Evolutionary conservation across 805 yeast genomes (phyloP).

Genomic region (Kodamaea fukazawae): DNA sequence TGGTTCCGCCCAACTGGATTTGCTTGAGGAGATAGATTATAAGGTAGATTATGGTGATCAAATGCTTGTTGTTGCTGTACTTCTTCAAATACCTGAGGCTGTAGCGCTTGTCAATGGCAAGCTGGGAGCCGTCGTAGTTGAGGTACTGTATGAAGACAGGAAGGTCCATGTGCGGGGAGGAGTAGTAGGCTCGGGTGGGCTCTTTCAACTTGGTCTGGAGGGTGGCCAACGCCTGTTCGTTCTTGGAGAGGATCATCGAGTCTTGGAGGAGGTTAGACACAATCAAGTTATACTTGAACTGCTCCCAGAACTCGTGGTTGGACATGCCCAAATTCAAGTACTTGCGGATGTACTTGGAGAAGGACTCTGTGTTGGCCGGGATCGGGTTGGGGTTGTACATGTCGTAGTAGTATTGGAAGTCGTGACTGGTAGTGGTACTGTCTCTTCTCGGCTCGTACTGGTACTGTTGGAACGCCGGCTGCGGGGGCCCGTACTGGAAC

Average conservation of each 20-base stretch:
- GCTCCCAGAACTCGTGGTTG: conserved; percentile 32
- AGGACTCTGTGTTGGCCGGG: conserved; percentile 18
- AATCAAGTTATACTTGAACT: conserved; percentile 39
- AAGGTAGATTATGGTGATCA: conserved; percentile 22
- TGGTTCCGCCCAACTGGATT: conserved; percentile 2
- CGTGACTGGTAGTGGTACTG: conserved; percentile 6
- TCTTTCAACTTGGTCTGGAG: conserved; percentile 5
- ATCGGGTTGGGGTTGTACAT: conserved; percentile 11
- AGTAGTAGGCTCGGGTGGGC: background rate
- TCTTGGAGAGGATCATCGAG: conserved; percentile 41
- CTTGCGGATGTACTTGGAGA: conserved; percentile 20
- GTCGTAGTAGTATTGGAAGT: conserved; percentile 14
- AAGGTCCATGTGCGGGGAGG: background rate
- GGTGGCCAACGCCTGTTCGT: conserved; percentile 31
- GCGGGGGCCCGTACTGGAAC: conserved; percentile 2
- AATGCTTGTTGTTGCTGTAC: conserved; percentile 12
- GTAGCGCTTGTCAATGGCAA: conserved; percentile 17
- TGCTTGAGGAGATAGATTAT: conserved; percentile 29
- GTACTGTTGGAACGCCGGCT: conserved; percentile 7
- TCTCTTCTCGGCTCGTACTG: conserved; percentile 1
- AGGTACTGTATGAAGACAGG: conserved; percentile 8
- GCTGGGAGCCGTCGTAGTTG: conserved; percentile 22
- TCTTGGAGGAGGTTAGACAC: conserved; percentile 40
- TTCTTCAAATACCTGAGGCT: conserved; percentile 13
- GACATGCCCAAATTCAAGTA: conserved; percentile 24